A percentile compares a stretch with the other conserved stretches of the same genome.
Evolutionary conservation across 257 asterid genomes (phyloP).

Genomic region (Solanum sitiens): DNA sequence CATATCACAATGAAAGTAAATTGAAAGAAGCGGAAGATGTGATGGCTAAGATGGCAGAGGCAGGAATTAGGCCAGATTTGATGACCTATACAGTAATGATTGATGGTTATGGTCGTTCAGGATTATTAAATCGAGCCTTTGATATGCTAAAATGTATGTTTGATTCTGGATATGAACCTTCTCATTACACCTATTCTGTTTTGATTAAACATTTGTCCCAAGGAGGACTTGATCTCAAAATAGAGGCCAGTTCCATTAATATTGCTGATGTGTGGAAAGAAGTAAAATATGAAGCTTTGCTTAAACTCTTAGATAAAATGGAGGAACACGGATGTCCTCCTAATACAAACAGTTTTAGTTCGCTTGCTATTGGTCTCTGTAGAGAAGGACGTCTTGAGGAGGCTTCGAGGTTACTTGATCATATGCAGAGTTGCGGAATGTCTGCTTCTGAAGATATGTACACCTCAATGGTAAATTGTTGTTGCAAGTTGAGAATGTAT

Average conservation of each 20-base stretch:
- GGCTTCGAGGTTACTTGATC: conserved; percentile 45
- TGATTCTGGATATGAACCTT: conserved; percentile 53
- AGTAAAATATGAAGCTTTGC: conserved; percentile 41
- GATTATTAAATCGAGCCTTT: conserved; percentile 42
- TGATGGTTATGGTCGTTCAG: conserved; percentile 66
- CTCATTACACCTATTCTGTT: conserved; percentile 50
- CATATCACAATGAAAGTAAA: conserved; percentile 67
- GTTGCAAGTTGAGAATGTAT: conserved; percentile 42
- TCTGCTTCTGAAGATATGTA: conserved; percentile 37
- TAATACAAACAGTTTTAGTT: conserved; percentile 29
- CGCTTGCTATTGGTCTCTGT: conserved; percentile 48
- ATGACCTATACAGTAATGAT: conserved; percentile 53
- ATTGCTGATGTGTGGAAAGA: conserved; percentile 67
- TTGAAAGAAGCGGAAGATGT: conserved; percentile 58
- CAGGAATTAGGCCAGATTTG: conserved; percentile 47
- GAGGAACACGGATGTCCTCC: conserved; percentile 36
- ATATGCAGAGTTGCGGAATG: conserved; percentile 33
- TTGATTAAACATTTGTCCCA: conserved; percentile 52
- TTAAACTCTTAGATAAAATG: conserved; percentile 55
- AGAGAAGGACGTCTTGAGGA: conserved; percentile 51
- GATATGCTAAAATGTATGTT: conserved; percentile 44
- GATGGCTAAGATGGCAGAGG: conserved; percentile 43
- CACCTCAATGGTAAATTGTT: conserved; percentile 35
- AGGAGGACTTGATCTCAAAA: conserved; percentile 5
- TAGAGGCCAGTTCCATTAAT: conserved; percentile 15